Base-by-base conservation (phyloP, 1,284 basidiomycete species). In the Malassezia restricta region DNA sequence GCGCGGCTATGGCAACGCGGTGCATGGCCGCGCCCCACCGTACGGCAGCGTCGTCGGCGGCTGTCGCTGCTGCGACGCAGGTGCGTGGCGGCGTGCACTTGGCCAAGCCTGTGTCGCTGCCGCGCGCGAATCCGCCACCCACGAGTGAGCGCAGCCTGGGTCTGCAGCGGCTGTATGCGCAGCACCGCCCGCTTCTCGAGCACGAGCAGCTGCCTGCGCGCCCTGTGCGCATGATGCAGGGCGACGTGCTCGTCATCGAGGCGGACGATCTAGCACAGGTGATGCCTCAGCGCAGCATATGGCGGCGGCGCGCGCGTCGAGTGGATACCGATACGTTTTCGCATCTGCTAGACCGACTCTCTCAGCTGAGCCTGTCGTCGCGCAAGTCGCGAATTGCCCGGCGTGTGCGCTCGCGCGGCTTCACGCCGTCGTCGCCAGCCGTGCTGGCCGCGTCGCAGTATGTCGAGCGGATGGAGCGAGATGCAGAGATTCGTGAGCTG, bases 401-500 rank as follows among this genome's bases (percentile, higher is more conserved):
- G 30, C 44, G 49, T 28, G 29, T 31, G n/a, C 15, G n/a, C 43
- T 7, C 47, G 11, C 29, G 33, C 17, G 27, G 44, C n/a, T 41
- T 40, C 27, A 35, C 42, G 32, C 51, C 51, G n/a, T 40, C 51
- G 24, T 49, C 51, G 15, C 47, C 45, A 14, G 41, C 20, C 31
- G 47, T 50, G 28, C 40, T 40, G 24, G 47, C 51, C 6, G 50
- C 40, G 27, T 40, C 47, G 35, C 40, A 42, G 30, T 40, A 31
- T 29, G 43, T 49, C 29, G 47, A 49, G 29, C 43, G 38, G 28
- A 39, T 40, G 29, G 48, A 43, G 43, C 56, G 44, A 33, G 43
- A 54, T 11, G 48, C 31, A 32, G 63, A 63, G 12, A 65, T 65
- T 37, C 58, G 63, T 40, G 63, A 67, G 30, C 60, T 63, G 40